Base-by-base conservation (phyloP, 1,139 yeast species). In the Pichia sp. region DNA sequence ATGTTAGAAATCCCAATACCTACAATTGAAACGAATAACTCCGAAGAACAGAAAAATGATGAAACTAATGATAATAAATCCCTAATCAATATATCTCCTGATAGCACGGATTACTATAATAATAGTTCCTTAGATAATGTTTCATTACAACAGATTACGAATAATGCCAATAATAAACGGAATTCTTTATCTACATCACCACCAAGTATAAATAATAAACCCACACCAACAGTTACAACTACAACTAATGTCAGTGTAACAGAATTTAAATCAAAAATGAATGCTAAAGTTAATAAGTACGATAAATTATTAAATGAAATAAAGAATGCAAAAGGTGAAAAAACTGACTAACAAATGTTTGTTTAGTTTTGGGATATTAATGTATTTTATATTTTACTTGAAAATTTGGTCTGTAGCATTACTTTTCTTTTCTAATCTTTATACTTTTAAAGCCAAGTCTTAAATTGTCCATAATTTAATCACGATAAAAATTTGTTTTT, bases 261-360 rank as follows among this genome's bases (percentile, higher is more conserved):
- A n/a, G 40, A 36, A 7, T 41, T 37, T 13, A 38, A 44, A 42
- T 46, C 44, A 24, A 26, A 23, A 12, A 43, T 29, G 7, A 22
- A 42, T 41, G 38, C 39, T 24, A 59, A 59, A 39, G 60, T 60
- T 43, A 47, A 42, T 24, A 59, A 59, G 38, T 61, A 62, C 42
- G 46, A 50, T 12, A 40, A 44, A 20, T 52, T 53, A 7, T 49
- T 51, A 15, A 53, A 51, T 16, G 54, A 49, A n/a, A 51, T 58
- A 25, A 57, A 49, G 41, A 50, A 37, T 23, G 52, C 55, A 18
- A 62, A 62, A 47, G 62, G 65, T 1, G 57, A 50, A 5, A 61
- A 62, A 48, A 58, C 56, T 23, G 64, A 61, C 40, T 61, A 37
- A 53, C 18, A 16, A 4, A 5, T 6, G 4, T 4, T 12, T 9